These are phyloP conservation scores for Xylariaceae sp. DNA, from an alignment of 2,329 filamentous ascomycete genomes.

Conservation along the genomic window DNA sequence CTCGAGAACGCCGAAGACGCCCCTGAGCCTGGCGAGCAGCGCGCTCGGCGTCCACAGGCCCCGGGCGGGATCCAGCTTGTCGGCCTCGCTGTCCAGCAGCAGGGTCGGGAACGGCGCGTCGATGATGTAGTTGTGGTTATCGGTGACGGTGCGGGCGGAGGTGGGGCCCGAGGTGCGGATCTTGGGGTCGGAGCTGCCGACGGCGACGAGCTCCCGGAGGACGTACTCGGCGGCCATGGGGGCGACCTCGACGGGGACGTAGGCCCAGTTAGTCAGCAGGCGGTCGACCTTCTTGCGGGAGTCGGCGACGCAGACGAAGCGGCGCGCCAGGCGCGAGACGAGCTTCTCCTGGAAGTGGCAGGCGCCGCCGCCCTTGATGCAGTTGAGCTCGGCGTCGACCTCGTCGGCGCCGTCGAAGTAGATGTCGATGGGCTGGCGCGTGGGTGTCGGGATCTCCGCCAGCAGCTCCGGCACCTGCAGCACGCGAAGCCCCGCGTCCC, in stretches of 20 bases:
- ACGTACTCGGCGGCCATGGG: conserved; percentile 81
- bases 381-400: conserved; percentile 91
- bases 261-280: conserved; percentile 75
- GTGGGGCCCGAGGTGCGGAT: conserved; percentile 73
- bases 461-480: conserved; percentile 78
- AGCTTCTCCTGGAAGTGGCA: conserved; percentile 98
- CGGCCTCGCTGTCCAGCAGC: conserved; percentile 51
- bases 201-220: conserved; percentile 67
- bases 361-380: conserved; percentile 97
- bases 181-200: conserved; percentile 73
- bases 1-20: conserved; percentile 84
- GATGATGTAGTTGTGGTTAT: conserved; percentile 87
- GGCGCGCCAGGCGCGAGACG: conserved; percentile 79
- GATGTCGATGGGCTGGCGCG: conserved; percentile 70
- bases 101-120: conserved; percentile 86
- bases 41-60: conserved; percentile 80
- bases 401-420: conserved; percentile 97
- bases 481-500: conserved; percentile 74
- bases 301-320: conserved; percentile 89
- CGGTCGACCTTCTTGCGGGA: conserved; percentile 84
- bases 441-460: conserved; percentile 40
- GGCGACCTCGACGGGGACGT: conserved; percentile 91
- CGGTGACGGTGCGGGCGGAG: conserved; percentile 84
- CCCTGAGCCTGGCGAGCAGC: conserved; percentile 74
- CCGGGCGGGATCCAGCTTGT: conserved; percentile 57